phyloP scores from a whole-genome alignment of 179 eudicot species.

The Camellia oleifera region DNA sequence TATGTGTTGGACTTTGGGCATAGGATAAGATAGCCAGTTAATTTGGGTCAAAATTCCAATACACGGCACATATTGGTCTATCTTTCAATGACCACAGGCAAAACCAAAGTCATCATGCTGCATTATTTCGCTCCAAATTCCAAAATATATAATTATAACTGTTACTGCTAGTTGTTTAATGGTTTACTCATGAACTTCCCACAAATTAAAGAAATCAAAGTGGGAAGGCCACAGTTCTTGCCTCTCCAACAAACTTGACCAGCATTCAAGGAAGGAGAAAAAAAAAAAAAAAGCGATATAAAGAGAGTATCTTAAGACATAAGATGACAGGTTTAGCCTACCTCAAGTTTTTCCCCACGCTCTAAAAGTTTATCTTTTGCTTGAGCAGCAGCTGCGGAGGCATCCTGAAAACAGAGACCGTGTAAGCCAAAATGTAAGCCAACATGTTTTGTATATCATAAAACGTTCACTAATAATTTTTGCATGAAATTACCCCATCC shows the following conservation, averaged over 20 bases:
- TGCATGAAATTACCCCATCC: constrained; percentile 45
- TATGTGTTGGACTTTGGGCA: neutral
- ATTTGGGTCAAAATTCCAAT: neutral
- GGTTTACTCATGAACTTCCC: neutral
- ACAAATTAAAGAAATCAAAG: neutral
- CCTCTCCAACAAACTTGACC: constrained; percentile 7
- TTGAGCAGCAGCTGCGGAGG: constrained; percentile 62
- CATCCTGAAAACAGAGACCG: constrained; percentile 50
- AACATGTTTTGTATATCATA: constrained; percentile 11
- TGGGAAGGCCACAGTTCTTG: neutral
- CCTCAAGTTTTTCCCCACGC: constrained; percentile 92
- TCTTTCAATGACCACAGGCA: neutral
- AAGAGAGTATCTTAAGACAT: neutral
- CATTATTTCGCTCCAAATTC: neutral
- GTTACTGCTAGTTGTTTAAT: neutral
- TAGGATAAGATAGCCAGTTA: neutral
- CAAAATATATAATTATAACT: neutral
- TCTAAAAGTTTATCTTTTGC: constrained; percentile 86
- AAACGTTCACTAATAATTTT: neutral
- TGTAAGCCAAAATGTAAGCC: constrained; percentile 18
- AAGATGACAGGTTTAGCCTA: constrained; percentile 21
- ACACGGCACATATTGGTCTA: neutral
- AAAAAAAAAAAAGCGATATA: neutral
- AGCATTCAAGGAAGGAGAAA: neutral
- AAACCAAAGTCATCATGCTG: neutral